A percentile compares a stretch with the other conserved stretches of the same genome.
Conservation (phyloP, 2,329 filamentous ascomycete species). For the Alternaria sp. region DNA sequence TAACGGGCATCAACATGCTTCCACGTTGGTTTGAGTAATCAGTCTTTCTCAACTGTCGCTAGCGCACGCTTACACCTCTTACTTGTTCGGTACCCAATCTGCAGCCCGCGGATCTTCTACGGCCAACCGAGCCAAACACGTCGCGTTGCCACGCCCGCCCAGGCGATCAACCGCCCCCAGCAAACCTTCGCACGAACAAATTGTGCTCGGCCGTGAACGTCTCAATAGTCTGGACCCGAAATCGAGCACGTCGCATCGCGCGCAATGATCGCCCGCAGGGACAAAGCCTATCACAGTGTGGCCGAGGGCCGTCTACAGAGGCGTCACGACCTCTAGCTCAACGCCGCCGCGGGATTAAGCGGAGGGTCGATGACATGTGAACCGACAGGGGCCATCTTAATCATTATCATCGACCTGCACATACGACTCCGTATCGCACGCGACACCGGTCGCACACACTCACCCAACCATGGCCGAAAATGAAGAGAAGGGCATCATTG, state of each 20-base stretch:
- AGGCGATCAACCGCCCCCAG: background rate
- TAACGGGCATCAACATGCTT: background rate
- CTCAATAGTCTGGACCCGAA: background rate
- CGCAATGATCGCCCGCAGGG: background rate
- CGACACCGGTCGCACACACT: background rate
- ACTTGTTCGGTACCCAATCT: background rate
- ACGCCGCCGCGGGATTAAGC: no score
- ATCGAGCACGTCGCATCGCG: background rate
- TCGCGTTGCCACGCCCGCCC: no score
- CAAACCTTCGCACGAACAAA: background rate
- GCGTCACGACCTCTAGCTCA: background rate
- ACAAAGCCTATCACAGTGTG: background rate
- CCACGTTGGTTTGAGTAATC: background rate
- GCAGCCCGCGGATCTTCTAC: background rate
- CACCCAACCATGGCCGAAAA: slow-evolving; percentile 8
- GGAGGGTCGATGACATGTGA: no score
- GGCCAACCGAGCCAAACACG: background rate
- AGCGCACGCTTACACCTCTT: background rate
- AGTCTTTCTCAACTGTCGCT: background rate
- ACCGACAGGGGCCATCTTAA: no score
- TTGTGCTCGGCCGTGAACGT: background rate
- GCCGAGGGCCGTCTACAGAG: background rate
- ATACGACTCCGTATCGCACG: fast-evolving
- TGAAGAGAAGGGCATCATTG: slow-evolving; percentile 14
- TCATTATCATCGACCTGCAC: background rate